These are phyloP conservation scores for Atkinsonella hypoxylon DNA, from an alignment of 2,329 filamentous ascomycete species.

Conservation along the genomic window DNA sequence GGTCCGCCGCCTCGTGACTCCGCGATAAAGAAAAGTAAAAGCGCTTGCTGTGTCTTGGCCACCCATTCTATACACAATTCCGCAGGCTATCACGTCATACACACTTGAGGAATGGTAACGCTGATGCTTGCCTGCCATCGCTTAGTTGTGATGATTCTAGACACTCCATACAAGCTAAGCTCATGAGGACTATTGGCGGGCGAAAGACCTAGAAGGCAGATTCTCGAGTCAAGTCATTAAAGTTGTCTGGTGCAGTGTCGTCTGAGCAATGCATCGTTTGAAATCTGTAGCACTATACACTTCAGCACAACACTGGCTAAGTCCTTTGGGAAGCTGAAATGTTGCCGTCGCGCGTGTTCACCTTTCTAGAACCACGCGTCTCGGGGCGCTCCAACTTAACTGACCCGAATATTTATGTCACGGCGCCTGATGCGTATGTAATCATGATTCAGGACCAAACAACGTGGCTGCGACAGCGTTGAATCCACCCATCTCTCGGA, in stretches of 20 bases:
- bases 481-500: slow-evolving; percentile 2
- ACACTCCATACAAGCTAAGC: background rate
- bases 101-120: background rate
- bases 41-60: background rate
- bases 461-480: too few species aligned
- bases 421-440: too few species aligned
- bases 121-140: background rate
- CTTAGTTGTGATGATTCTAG: background rate
- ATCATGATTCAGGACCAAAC: too few species aligned
- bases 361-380: background rate
- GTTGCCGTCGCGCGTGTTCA: background rate
- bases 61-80: background rate
- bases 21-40: background rate
- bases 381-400: background rate
- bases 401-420: background rate
- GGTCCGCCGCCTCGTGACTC: background rate
- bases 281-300: background rate
- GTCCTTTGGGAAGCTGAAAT: background rate
- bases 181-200: background rate
- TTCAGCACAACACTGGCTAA: too few species aligned
- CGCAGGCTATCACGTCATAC: background rate
- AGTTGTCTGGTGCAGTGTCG: too few species aligned
- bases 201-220: background rate
- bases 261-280: too few species aligned
- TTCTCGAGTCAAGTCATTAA: background rate